phyloP scores from a whole-genome alignment of 768 basidiomycete genomes.

The Termitomyces sp. region DNA sequence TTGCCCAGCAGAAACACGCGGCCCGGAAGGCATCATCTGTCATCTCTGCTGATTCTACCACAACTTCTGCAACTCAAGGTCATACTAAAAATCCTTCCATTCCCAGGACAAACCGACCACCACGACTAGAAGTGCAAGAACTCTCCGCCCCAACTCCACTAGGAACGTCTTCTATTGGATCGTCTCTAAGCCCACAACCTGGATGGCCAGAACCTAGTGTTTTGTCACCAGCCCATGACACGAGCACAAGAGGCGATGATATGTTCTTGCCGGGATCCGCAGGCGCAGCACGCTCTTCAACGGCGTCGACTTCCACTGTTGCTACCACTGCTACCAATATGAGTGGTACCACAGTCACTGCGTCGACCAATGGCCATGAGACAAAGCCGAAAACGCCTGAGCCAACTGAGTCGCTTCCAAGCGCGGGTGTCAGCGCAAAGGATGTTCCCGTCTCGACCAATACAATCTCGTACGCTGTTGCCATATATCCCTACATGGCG shows the following conservation, averaged over 20 bases:
- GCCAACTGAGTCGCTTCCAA: constrained; percentile 14
- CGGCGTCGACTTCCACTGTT: constrained; percentile 26
- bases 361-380: constrained; percentile 23
- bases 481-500: constrained; percentile 98
- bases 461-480: constrained; percentile 89
- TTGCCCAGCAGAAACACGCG: constrained; percentile 95
- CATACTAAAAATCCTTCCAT: constrained; percentile 38
- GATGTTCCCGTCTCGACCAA: constrained; percentile 42
- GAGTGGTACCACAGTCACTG: constrained; percentile 26
- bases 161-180: constrained; percentile 50
- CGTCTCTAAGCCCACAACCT: constrained; percentile 61
- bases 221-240: constrained; percentile 52
- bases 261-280: constrained; percentile 34
- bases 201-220: constrained; percentile 71
- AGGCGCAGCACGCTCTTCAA: constrained; percentile 9
- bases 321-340: constrained; percentile 21
- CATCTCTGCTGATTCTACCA: constrained; percentile 37
- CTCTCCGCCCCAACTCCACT: constrained; percentile 44
- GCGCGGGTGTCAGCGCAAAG: constrained; percentile 21
- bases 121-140: constrained; percentile 68
- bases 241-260: constrained; percentile 35
- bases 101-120: constrained; percentile 52
- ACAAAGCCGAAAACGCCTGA: constrained; percentile 17
- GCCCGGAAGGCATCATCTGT: constrained; percentile 73
- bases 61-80: constrained; percentile 40